Evolutionary conservation across 129 eudicot genomes (phyloP).

Genomic region (Lactuca saligna): DNA sequence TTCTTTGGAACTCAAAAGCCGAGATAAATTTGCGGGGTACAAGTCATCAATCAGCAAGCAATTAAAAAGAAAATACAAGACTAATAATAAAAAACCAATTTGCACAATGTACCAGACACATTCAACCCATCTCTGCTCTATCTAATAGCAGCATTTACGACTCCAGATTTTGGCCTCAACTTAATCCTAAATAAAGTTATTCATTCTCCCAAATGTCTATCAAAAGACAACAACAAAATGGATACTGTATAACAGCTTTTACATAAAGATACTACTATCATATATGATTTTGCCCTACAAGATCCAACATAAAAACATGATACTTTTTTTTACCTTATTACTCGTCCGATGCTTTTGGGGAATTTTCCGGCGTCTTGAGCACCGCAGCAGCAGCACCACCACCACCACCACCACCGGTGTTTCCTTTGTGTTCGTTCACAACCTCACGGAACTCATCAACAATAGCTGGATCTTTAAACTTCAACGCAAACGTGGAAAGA

Average conservation of each 20-base stretch:
- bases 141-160: neutral
- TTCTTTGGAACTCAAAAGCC: too few species aligned
- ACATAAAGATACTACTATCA: neutral
- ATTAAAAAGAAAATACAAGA: too few species aligned
- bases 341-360: slow-evolving; percentile 64
- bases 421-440: slow-evolving; percentile 58
- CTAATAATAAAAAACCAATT: neutral
- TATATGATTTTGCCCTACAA: neutral
- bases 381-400: slow-evolving; percentile 11
- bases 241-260: slow-evolving; percentile 7
- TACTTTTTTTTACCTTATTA: slow-evolving; percentile 14
- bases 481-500: slow-evolving; percentile 75
- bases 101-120: neutral
- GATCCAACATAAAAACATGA: slow-evolving; percentile 2
- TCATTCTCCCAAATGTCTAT: slow-evolving; percentile 22
- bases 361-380: slow-evolving; percentile 73
- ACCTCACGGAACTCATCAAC: slow-evolving; percentile 62
- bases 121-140: neutral
- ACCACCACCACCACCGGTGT: slow-evolving; percentile 14
- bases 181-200: slow-evolving; percentile 18
- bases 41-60: too few species aligned
- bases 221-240: slow-evolving; percentile 17
- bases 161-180: slow-evolving; percentile 16
- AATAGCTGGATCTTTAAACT: slow-evolving; percentile 65
- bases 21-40: too few species aligned